These are phyloP conservation scores for Pistacia integerrima DNA, from an alignment of 345 rosid genomes.

Conservation along the genomic window DNA sequence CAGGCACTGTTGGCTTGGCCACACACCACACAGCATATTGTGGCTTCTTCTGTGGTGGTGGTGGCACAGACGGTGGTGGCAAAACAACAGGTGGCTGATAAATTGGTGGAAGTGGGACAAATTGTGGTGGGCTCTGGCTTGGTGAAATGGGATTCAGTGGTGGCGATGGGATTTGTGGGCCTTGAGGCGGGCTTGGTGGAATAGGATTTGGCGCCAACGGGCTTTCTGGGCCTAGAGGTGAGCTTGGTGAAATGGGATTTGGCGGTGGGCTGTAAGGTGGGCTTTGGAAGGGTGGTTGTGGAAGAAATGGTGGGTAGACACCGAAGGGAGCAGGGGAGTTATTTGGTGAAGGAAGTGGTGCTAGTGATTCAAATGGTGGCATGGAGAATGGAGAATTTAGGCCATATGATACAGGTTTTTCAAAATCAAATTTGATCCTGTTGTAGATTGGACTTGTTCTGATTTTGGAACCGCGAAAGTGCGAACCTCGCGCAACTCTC, in stretches of 20 bases:
- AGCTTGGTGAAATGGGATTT: background rate
- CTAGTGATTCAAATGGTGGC: conserved; percentile 28
- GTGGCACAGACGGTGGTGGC: conserved; percentile 16
- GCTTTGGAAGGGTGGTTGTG: conserved; percentile 10
- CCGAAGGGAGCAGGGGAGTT: conserved; percentile 16
- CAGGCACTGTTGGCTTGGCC: conserved; percentile 45
- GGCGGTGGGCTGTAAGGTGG: conserved; percentile 11
- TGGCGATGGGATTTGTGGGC: background rate
- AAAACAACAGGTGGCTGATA: background rate
- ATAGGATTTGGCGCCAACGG: background rate
- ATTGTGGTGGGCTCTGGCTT: conserved; percentile 14
- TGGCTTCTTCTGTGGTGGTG: conserved; percentile 28
- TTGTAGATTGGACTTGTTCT: background rate
- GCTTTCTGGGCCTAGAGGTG: background rate
- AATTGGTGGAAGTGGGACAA: conserved; percentile 14
- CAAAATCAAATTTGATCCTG: background rate
- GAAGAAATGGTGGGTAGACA: conserved; percentile 20
- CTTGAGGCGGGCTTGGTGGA: conserved; percentile 5
- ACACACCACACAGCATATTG: conserved; percentile 42
- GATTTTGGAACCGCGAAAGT: background rate
- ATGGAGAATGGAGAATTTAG: conserved; percentile 16
- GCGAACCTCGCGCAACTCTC: conserved; percentile 13
- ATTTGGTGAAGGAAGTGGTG: conserved; percentile 26
- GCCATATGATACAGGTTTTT: conserved; percentile 10
- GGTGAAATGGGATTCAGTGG: conserved; percentile 19